Evolutionary conservation across 2,329 filamentous ascomycete species (phyloP), one percentile per base, ranked within the genome.

Genomic region (Ceratocystis variospora): DNA sequence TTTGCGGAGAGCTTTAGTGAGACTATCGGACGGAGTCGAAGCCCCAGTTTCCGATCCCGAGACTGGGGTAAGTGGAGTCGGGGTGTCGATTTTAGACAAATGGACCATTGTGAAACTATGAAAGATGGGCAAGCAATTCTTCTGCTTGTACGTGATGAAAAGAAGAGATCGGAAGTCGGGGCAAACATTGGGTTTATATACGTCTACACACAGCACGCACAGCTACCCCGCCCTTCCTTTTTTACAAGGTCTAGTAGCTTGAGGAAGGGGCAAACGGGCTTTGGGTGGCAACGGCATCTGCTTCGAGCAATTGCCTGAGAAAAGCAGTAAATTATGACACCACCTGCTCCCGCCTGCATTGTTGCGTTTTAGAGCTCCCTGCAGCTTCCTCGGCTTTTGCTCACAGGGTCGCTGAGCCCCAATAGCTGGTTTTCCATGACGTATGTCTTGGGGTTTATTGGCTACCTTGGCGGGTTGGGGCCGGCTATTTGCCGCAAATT

Each of bases 91-190:
- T 61, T 67, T 65, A 74, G 69, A 83, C 68, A 83, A 77, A 70
- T 83, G 81, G 48, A 82, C 79, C 81, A 83, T 83, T 55, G 28
- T 46, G 28, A 67, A 10, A 19, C 5, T 25, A 33, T 15, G 10
- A 1, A 28, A 25, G 33, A 44, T 7, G 22, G 8, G 15, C 28
- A 1, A 59, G n/a, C 17, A 37, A 31, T 41, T 10, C 10, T 44
- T 33, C 15, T 10, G 8, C 6, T 46, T 15, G 10, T 8, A 53
- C 19, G n/a, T 41, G 8, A 5, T 28, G 10, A 3, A 25, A 19
- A 46, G 7, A 63, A 33, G 2, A 17, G 5, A 3, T 3, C 12
- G 2, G 37, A 41, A 41, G 37, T 15, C 37, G 37, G 12, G 5
- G n/a, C 46, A 19, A 5, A 19, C 45, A 48, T 19, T 28, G 5